Evolutionary conservation across 306 rosid species (phyloP), one percentile per base, ranked within the genome.

Genomic region (Biancaea sappan): DNA sequence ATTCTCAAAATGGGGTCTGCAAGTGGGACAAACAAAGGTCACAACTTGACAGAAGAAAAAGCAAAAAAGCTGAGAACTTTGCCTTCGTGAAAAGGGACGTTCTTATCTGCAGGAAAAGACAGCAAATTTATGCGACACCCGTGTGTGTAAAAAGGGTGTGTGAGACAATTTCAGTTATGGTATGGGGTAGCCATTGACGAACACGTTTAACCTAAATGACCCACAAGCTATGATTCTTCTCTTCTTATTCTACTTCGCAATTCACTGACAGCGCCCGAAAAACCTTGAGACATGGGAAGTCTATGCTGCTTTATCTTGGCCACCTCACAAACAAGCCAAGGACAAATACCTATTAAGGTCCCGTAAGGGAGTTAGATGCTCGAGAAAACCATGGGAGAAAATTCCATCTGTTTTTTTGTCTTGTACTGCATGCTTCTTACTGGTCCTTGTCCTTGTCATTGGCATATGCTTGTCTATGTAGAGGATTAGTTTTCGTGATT

Each of bases 181-280:
- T 69, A 69, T 24, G 46, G 82, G 73, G 73, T 78, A 51, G 73
- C 77, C 85, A 77, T 74, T 51, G 76, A 80, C 54, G 72, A 48
- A 50, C 37, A 72, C 69, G 29, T 69, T 63, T 7, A 74, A 73
- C 73, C 66, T 72, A 18, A 65, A 19, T 72, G 73, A 56, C 78
- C 74, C 60, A 76, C 63, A 32, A 43, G 14, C 75, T 25, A 13
- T 43, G 62, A 35, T 72, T 59, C 25, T 51, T 66, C 43, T 59
- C 38, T 28, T 41, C 34, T 16, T 43, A 18, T 28, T 14, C 13
- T 18, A 15, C 12, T 4, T 34, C 24, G 28, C 47, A 34, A n/a
- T 72, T 28, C 29, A 60, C n/a, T 57, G 35, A 47, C 22, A 34
- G 66, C 34, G 57, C 68, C 26, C 37, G 34, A 59, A 59, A 51